Percentiles rank a stretch among this genome's conserved stretches.
Conservation (phyloP, 2,329 filamentous ascomycete species). For the Dactylellina drechsleri region DNA sequence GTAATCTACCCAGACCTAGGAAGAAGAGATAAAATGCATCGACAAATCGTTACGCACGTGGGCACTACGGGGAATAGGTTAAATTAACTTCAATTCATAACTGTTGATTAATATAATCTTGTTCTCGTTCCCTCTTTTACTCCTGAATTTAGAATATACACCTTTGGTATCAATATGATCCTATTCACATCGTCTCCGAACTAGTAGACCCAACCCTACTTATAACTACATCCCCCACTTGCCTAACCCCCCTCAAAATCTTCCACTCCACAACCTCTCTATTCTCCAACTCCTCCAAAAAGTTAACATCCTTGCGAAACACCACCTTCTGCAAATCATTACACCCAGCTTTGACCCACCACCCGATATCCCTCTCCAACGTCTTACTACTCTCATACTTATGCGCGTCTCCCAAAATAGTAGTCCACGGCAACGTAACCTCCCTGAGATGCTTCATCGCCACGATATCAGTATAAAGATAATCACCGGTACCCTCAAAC, state of each 20-base stretch:
- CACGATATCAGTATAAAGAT: neutral
- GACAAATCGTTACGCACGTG: no score
- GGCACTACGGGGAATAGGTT: no score
- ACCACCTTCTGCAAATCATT: neutral
- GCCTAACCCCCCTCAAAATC: neutral
- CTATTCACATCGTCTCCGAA: no score
- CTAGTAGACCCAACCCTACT: no score
- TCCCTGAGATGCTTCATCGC: neutral
- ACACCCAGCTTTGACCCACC: neutral
- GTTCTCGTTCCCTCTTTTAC: no score
- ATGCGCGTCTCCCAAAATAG: neutral
- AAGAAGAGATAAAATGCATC: no score
- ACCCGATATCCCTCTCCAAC: neutral
- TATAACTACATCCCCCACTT: no score
- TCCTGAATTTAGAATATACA: no score
- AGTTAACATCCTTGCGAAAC: neutral
- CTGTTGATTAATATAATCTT: no score
- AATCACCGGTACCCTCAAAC: neutral
- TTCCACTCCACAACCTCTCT: neutral
- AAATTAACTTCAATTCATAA: no score
- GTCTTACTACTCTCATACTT: neutral
- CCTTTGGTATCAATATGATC: no score
- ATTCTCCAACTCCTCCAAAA: neutral
- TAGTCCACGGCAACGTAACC: neutral
- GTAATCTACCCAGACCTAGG: no score